These are phyloP conservation scores for Chrysosporium keratinophilum DNA, from an alignment of 2,329 filamentous ascomycete genomes.

Conservation along the genomic window DNA sequence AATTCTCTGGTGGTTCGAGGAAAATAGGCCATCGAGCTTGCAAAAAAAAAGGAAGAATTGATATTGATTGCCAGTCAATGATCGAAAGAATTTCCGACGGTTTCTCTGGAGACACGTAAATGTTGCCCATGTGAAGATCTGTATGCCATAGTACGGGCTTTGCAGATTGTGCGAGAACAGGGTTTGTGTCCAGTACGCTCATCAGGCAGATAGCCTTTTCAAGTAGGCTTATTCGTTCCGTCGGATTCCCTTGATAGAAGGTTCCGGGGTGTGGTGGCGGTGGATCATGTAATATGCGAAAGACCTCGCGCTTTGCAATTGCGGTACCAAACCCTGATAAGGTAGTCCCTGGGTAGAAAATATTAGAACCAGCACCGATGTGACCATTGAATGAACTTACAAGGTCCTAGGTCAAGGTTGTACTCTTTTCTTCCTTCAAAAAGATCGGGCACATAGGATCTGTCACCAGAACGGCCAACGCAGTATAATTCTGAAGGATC, in stretches of 20 bases:
- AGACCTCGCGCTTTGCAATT: conserved; percentile 7
- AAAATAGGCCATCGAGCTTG: conserved; percentile 18
- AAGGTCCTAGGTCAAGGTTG: neutral
- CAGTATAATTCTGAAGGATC: neutral
- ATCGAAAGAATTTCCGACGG: conserved; percentile 22
- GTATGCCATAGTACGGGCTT: conserved; percentile 28
- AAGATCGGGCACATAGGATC: neutral
- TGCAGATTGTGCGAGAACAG: neutral
- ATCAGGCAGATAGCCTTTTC: neutral
- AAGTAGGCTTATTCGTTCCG: neutral
- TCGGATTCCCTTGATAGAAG: conserved; percentile 4
- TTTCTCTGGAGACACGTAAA: conserved; percentile 26
- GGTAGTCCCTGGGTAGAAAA: neutral
- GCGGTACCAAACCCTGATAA: neutral
- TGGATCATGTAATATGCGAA: neutral
- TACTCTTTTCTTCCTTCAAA: neutral
- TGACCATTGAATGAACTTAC: neutral
- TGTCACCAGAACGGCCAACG: neutral
- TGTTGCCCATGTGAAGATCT: conserved; percentile 33
- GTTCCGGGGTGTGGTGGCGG: neutral
- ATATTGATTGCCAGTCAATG: conserved; percentile 37
- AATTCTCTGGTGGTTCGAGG: conserved; percentile 16
- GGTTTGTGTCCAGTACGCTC: neutral
- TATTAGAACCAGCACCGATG: neutral
- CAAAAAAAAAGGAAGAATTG: conserved; percentile 22